Evolutionary conservation across 176 grass and related monocot genomes (phyloP), one percentile per base, ranked within the genome.

Genomic region (Pharus latifolius): DNA sequence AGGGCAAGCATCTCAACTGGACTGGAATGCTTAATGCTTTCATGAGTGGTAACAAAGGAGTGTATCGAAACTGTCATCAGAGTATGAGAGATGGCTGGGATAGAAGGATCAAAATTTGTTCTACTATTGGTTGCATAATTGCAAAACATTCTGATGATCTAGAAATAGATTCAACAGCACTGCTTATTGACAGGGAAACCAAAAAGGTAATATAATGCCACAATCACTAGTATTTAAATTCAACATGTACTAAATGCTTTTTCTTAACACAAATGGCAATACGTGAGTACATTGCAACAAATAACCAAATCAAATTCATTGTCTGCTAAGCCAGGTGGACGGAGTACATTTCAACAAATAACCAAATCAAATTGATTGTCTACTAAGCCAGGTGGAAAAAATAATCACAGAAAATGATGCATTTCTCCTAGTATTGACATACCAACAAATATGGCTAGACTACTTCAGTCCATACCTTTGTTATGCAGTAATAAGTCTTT

Each of bases 401-500:
- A n/a, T n/a, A n/a, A n/a, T n/a, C n/a, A n/a, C n/a, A n/a, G n/a
- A n/a, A n/a, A n/a, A n/a, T n/a, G n/a, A n/a, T n/a, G n/a, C 25
- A 31, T 54, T 56, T 25, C 3, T 3, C 24, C 27, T 7, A 32
- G 17, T 30, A 47, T n/a, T 20, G 46, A 12, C 14, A 49, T 62
- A 1, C 43, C 5, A 12, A 49, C 1, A 34, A 10, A 56, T 64
- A 30, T 10, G 78, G 8, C 2, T 15, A 60, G n/a, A n/a, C n/a
- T n/a, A 24, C 34, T 20, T 46, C 8, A 7, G 3, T 72, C 2
- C 33, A 67, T 82, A 88, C 96, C 96, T 88, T 99, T 13, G 96
- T 95, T 14, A 99, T 73, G 27, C 96, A 95, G 35, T 99, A 95
- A 72, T 82, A 99, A 6, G 82, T 83, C 60, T 79, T 78, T 40